Percentiles rank a stretch among this genome's conserved stretches.
Conservation (phyloP, 2,329 filamentous ascomycete species). For the Claviceps purpurea region DNA sequence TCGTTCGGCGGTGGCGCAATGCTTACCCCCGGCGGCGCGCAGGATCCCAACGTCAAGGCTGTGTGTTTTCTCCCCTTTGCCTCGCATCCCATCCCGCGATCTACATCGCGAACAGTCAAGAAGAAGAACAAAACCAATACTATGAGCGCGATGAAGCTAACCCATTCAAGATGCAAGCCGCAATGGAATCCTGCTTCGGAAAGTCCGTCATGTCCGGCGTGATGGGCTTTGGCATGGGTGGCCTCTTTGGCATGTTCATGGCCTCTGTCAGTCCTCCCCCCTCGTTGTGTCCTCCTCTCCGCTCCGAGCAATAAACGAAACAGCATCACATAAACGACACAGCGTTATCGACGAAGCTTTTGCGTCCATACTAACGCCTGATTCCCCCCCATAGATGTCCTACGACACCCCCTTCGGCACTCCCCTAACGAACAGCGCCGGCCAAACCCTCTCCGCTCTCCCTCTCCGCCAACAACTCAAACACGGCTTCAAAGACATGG, state of each 20-base stretch:
- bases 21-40: conserved; percentile 19
- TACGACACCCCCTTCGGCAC: conserved; percentile 83
- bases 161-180: conserved; percentile 52
- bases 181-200: conserved; percentile 84
- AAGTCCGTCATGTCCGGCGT: conserved; percentile 84
- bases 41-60: conserved; percentile 39
- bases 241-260: conserved; percentile 95
- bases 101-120: background rate
- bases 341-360: too few relatives aligned
- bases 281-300: background rate
- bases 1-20: conserved; percentile 14
- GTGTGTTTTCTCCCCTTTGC: conserved; percentile 19
- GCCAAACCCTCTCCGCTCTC: conserved; percentile 39
- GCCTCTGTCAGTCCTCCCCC: conserved; percentile 55
- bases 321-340: background rate
- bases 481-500: conserved; percentile 90
- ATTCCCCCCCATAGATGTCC: conserved; percentile 56
- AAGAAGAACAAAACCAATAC: background rate
- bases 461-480: conserved; percentile 75
- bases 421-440: conserved; percentile 23
- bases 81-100: background rate
- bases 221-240: conserved; percentile 89
- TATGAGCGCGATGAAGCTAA: background rate
- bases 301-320: background rate
- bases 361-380: background rate